phyloP scores from a whole-genome alignment of 139 green algal species.

The Closterium sp. region DNA sequence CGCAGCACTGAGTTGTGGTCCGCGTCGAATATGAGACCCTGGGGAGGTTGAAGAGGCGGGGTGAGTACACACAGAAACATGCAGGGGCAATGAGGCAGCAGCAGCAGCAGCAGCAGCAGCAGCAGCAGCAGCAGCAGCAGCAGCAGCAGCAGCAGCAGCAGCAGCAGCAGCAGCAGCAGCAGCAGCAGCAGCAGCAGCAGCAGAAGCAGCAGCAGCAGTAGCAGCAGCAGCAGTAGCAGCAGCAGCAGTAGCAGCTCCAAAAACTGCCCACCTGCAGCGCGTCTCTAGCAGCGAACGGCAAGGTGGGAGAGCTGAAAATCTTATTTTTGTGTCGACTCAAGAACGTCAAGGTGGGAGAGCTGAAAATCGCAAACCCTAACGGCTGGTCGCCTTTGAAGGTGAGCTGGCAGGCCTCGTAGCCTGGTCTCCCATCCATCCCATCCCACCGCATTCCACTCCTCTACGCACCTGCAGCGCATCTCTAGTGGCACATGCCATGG shows the following conservation, averaged over 20 bases:
- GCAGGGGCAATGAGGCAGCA: too few relatives aligned
- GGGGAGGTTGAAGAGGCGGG: neutral
- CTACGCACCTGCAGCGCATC: neutral
- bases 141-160: too few relatives aligned
- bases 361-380: slow-evolving; percentile 53
- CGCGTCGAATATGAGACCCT: slow-evolving; percentile 54
- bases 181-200: too few relatives aligned
- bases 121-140: too few relatives aligned
- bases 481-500: neutral
- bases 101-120: too few relatives aligned
- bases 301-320: too few relatives aligned
- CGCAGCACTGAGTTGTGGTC: slow-evolving; percentile 63
- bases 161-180: too few relatives aligned
- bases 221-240: too few relatives aligned
- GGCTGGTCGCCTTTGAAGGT: slow-evolving; percentile 48
- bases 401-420: slow-evolving; percentile 74
- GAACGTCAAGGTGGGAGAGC: slow-evolving; percentile 9
- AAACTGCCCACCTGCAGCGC: slow-evolving; percentile 25
- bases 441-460: neutral
- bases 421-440: slow-evolving; percentile 27
- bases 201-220: too few relatives aligned
- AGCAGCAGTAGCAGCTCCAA: too few relatives aligned
- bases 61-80: neutral
- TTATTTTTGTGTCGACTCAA: too few relatives aligned
- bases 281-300: slow-evolving; percentile 43